These are phyloP conservation scores for Tetrahymena borealis DNA, from an alignment of 73 alveolate species.

Conservation along the genomic window DNA sequence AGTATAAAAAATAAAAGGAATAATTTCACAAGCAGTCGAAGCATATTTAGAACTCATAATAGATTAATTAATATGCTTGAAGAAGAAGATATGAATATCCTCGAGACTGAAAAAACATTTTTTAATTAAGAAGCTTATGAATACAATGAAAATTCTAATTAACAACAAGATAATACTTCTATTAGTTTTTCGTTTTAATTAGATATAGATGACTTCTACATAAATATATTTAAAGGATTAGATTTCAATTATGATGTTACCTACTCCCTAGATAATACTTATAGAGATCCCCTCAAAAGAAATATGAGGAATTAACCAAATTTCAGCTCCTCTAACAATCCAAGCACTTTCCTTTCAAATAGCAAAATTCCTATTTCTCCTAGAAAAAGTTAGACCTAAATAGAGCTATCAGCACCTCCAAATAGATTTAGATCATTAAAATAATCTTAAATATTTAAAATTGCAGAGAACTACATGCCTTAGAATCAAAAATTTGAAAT, in stretches of 20 bases:
- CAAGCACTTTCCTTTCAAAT: too few relatives aligned
- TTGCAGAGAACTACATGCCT: not conserved
- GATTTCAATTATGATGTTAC: not conserved
- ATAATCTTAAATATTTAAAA: not conserved
- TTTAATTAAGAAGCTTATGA: not conserved
- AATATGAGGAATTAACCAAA: not conserved
- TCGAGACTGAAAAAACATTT: not conserved
- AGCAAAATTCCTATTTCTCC: too few relatives aligned
- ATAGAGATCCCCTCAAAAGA: not conserved
- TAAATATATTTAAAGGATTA: not conserved
- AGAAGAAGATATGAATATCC: not conserved
- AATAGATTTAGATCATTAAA: not conserved
- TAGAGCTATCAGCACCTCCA: too few relatives aligned
- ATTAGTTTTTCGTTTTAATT: not conserved
- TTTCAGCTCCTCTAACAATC: too few relatives aligned
- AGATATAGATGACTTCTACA: not conserved
- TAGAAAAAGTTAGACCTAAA: too few relatives aligned
- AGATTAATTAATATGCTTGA: not conserved
- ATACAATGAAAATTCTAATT: not conserved
- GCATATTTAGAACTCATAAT: not conserved
- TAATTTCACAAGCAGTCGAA: not conserved
- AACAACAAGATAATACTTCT: not conserved
- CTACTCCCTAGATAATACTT: not conserved
- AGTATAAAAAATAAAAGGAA: not conserved
- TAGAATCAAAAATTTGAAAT: not conserved